Evolutionary conservation across 148 eudicot genomes (phyloP), one percentile per base, ranked within the genome.

Genomic region (Amaranthus palmeri): DNA sequence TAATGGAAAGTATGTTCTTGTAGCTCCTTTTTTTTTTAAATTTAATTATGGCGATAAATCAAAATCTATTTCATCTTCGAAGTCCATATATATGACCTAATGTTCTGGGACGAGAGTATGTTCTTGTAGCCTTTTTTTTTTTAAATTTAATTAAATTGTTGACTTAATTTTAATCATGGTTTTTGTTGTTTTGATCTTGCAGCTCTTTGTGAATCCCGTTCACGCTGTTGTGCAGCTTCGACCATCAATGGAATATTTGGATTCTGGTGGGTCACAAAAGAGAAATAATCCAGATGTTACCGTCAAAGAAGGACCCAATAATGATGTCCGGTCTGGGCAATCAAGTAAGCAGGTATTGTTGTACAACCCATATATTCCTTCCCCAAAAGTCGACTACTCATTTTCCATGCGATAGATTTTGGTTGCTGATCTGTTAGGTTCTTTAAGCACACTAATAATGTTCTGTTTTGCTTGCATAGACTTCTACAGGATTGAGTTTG

Each of bases 151-250:
- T 25, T 25, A 25, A 25, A 25, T 25, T 58, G 45, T 5, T 13
- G 15, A 50, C 6, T 64, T 54, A 17, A 40, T 6, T 47, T 46
- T 62, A 15, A 18, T 46, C 9, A 45, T 70, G 40, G 41, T 60
- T 15, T 41, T 8, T 45, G 49, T n/a, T 55, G 65, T 69, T 47
- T 61, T 76, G 75, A 61, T 81, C 56, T 74, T 91, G 91, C 91
- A 92, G 99, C 82, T 96, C 68, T 90, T 86, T 85, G 79, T 96
- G 76, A 88, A 90, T 75, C 99, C 93, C 74, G 71, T 96, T 74
- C 84, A 75, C 74, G 92, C 96, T 77, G 88, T 79, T 77, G 86
- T 87, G 69, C 99, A 96, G 81, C 92, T 96, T 54, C 90, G 96
- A 14, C 96, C 97, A 44, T 88, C 90, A 50, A 83, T 88, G 90